A percentile compares a stretch with the other conserved stretches of the same genome.
phyloP scores from a whole-genome alignment of 225 moss, liverwort and hornwort species.

The Bryum argenteum region DNA sequence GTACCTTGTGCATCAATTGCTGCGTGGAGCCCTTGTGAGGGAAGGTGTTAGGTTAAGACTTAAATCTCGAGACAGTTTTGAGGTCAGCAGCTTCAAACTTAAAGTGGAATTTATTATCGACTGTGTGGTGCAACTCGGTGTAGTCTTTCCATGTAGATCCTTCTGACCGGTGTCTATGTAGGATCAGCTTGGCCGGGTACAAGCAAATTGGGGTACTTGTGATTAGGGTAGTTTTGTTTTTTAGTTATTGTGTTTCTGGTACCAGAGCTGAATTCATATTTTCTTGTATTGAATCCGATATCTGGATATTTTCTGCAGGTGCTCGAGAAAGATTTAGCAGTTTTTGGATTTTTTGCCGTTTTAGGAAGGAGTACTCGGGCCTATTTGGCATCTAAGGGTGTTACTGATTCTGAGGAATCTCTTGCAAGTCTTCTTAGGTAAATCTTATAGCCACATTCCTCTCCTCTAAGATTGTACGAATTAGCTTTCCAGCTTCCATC shows the following conservation, averaged over 20 bases:
- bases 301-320: slow-evolving; percentile 43
- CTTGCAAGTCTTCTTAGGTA: slow-evolving; percentile 67
- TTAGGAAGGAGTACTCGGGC: slow-evolving; percentile 69
- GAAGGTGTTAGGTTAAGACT: slow-evolving; percentile 64
- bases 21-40: slow-evolving; percentile 61
- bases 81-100: slow-evolving; percentile 41
- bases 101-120: slow-evolving; percentile 8
- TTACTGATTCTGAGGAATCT: slow-evolving; percentile 65
- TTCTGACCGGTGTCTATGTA: slow-evolving; percentile 6
- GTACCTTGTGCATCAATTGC: slow-evolving; percentile 54
- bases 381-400: slow-evolving; percentile 67
- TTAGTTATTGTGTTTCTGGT: not conserved
- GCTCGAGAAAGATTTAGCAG: slow-evolving; percentile 66
- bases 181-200: not conserved
- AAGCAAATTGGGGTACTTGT: not conserved
- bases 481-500: slow-evolving; percentile 17
- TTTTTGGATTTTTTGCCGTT: slow-evolving; percentile 67
- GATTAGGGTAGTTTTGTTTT: not conserved
- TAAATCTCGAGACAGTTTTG: slow-evolving; percentile 56
- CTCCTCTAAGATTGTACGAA: slow-evolving; percentile 12
- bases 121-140: slow-evolving; percentile 8
- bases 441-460: slow-evolving; percentile 17
- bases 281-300: slow-evolving; percentile 4
- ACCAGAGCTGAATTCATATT: not conserved
- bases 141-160: not conserved